Base-by-base conservation (phyloP, 768 basidiomycete species). In the Antrodiella citrinella region DNA sequence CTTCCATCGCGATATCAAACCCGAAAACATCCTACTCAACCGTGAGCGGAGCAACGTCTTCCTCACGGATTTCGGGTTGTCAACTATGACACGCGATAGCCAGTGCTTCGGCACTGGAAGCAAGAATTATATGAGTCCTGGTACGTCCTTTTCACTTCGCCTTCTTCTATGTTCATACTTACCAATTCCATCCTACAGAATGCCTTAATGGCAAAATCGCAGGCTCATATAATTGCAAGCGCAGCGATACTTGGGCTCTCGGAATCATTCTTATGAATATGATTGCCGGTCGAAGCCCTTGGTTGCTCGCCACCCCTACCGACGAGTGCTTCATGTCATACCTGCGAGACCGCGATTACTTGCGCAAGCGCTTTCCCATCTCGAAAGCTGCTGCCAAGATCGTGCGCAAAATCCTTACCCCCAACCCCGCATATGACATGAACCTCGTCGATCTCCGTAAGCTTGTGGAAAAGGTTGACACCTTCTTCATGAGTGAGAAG, bases 1-100 rank as follows among this genome's bases (percentile, higher is more conserved):
- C 56, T 77, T 67, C 59, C 80, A 80, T 54, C 77, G 79, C 30
- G 78, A 80, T 56, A 63, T 81, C 41, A 81, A 80, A 62, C 78
- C 78, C 4, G 77, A 78, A 57, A 77, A 69, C 60, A 57, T 77
- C 48, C 60, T 79, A 30, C 68, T 71, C 57, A 66, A 62, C 70
- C 22, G 58, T 66, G 51, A 73, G 48, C 68, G 70, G 23, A 57
- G 56, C 41, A 56, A 59, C 46, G 65, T 75, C 47, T 67, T 67
- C 49, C 56, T 81, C 20, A 69, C 72, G 24, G 78, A 80, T 65
- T 78, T 74, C 57, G 64, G 64, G n/a, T 54, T 65, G 18, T 52
- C 63, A 39, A 61, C 57, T 13, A 68, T 66, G 45, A 64, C 67
- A 51, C 64, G 61, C 15, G 54, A 75, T 46, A 77, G 73, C 47